phyloP scores from a whole-genome alignment of 1,284 basidiomycete species.

The Phellinidium pouzarii region DNA sequence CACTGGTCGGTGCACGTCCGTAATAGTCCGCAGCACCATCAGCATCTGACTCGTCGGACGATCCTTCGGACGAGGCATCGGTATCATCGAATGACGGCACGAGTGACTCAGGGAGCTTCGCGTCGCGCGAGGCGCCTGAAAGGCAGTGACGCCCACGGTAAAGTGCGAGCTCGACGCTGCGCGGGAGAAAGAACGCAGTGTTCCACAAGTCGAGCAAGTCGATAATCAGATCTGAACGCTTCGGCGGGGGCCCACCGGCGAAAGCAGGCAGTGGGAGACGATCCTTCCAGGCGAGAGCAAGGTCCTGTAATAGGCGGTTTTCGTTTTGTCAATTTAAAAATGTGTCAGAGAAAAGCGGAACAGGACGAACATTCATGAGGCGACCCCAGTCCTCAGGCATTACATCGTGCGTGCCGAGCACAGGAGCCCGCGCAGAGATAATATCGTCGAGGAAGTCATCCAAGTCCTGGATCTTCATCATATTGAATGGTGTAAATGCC shows the following conservation, averaged over 20 bases:
- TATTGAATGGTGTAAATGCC: constrained; percentile 61
- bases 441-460: constrained; percentile 58
- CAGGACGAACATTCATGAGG: constrained; percentile 54
- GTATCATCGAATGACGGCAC: constrained; percentile 31
- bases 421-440: constrained; percentile 57
- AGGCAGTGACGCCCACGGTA: constrained; percentile 71
- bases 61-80: constrained; percentile 27
- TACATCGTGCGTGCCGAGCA: constrained; percentile 71
- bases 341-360: constrained; percentile 1
- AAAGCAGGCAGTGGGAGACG: constrained; percentile 50
- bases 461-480: constrained; percentile 67
- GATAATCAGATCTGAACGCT: constrained; percentile 50
- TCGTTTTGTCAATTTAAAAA: constrained; percentile 8
- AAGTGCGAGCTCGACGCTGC: constrained; percentile 65
- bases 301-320: constrained; percentile 44
- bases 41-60: constrained; percentile 25
- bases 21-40: constrained; percentile 29
- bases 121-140: constrained; percentile 42
- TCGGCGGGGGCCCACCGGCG: constrained; percentile 39
- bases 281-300: constrained; percentile 66
- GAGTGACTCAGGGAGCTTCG: constrained; percentile 49
- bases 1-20: constrained; percentile 20
- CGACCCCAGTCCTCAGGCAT: constrained; percentile 70
- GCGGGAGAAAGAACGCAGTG: constrained; percentile 58
- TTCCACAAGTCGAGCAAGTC: constrained; percentile 77